Evolutionary conservation across 2,329 filamentous ascomycete species (phyloP).

Genomic region (Cercospora canescens): DNA sequence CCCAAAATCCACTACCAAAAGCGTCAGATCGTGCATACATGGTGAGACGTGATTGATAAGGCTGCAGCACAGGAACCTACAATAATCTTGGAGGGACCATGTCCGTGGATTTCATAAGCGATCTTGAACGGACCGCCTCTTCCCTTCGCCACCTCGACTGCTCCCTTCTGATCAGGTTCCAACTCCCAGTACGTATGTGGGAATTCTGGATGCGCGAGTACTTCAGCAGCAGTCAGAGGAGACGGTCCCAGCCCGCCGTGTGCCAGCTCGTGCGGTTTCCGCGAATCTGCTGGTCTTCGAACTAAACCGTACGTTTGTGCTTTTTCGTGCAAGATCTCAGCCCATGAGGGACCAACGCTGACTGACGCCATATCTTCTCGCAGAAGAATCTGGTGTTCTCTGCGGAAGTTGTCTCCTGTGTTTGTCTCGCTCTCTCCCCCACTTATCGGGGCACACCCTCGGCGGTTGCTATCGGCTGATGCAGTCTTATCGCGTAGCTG

Average conservation of each 20-base stretch:
- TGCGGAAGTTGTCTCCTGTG: neutral
- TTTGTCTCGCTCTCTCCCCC: neutral
- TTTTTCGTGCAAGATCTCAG: conserved; percentile 16
- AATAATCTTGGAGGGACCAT: conserved; percentile 69
- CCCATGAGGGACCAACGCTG: conserved; percentile 14
- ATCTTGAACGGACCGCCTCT: conserved; percentile 76
- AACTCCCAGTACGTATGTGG: conserved; percentile 68
- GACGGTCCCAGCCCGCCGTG: conserved; percentile 20
- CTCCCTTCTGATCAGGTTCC: conserved; percentile 63
- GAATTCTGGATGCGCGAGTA: conserved; percentile 66
- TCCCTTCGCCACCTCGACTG: conserved; percentile 63
- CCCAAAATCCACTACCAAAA: conserved; percentile 72
- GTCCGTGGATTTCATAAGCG: conserved; percentile 77
- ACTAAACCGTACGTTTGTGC: conserved; percentile 17
- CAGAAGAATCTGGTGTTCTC: neutral
- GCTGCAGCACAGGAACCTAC: conserved; percentile 53
- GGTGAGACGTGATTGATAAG: conserved; percentile 7
- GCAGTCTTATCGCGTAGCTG: neutral
- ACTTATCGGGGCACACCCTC: no score
- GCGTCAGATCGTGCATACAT: conserved; percentile 9
- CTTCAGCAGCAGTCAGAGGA: conserved; percentile 56
- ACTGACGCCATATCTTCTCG: conserved; percentile 16
- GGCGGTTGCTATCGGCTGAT: neutral
- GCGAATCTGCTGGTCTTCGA: conserved; percentile 15
- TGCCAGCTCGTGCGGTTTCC: conserved; percentile 21